Base-by-base conservation (phyloP, 306 rosid genomes). In the Vicia sativa region DNA sequence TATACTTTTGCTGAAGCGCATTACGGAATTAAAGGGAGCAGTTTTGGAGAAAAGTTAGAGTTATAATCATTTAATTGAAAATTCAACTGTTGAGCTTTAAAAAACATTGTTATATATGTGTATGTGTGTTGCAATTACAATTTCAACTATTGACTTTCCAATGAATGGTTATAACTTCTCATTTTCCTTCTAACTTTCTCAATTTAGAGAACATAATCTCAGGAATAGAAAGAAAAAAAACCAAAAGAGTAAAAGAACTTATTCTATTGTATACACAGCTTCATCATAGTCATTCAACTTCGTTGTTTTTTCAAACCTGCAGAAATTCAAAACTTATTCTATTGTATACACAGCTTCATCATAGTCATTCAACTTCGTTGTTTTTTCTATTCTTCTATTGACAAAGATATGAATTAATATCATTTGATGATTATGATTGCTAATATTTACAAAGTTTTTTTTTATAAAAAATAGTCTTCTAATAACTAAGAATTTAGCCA, bases 101-200 rank as follows among this genome's bases (percentile, higher is more conserved):
- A 37, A 7, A 60, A 60, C n/a, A 37, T 34, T 38, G 31, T 19
- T 38, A 16, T 18, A 10, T 60, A 1, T 60, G 1, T 18, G 18
- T 38, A 7, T 37, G 31, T 11, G 3, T 19, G 34, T 38, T 25
- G 37, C 16, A 10, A 59, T 34, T 23, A 61, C 28, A 59, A 15
- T 59, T 59, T 59, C 35, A 59, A 59, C 66, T 18, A 21, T 39
- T 19, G 45, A 59, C 15, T 34, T 59, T 31, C 21, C 12, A 34
- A 34, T 15, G 9, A 34, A 8, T 58, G 44, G 9, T 58, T 61
- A 61, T 61, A n/a, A 11, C 66, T 35, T n/a, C 28, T 35, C 43
- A 31, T 10, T 59, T 59, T 34, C 18, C 59, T 11, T 53, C 34
- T 14, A 7, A 3, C 39, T 29, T 34, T 57, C 42, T 7, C 62